Percentiles rank a stretch among this genome's conserved stretches.
Evolutionary conservation across 2,329 filamentous ascomycete species (phyloP).

Genomic region (Ascochyta rabiei): DNA sequence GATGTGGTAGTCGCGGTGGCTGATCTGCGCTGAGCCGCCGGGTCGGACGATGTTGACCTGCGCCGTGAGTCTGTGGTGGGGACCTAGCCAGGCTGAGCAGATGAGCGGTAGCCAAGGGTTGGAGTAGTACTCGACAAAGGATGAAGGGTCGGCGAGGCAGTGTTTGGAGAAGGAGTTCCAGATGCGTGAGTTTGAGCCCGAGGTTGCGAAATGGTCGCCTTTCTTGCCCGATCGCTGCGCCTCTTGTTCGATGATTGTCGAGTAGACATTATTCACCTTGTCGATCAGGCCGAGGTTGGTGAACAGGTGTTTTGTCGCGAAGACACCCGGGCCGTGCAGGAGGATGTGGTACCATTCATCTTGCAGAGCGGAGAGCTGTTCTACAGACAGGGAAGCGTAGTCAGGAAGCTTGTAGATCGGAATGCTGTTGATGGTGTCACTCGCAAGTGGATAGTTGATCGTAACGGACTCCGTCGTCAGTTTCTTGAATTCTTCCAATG

Average conservation of each 20-base stretch:
- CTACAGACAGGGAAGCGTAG: conserved; percentile 43
- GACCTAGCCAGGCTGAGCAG: conserved; percentile 64
- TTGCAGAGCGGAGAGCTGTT: conserved; percentile 54
- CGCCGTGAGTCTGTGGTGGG: conserved; percentile 64
- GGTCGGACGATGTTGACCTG: conserved; percentile 69
- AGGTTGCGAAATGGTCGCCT: conserved; percentile 67
- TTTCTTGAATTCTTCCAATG: conserved; percentile 52
- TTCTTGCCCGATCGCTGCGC: conserved; percentile 54
- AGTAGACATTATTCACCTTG: conserved; percentile 30
- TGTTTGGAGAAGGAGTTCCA: conserved; percentile 72
- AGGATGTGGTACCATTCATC: conserved; percentile 67
- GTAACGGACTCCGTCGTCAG: conserved; percentile 53
- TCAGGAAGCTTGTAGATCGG: conserved; percentile 60
- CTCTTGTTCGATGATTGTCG: conserved; percentile 51
- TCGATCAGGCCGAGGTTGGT: conserved; percentile 43
- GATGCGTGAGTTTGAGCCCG: conserved; percentile 64
- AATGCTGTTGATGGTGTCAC: conserved; percentile 56
- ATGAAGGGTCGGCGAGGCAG: conserved; percentile 56
- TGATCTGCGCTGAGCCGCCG: conserved; percentile 62
- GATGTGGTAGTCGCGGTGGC: conserved; percentile 68
- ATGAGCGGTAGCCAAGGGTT: conserved; percentile 64
- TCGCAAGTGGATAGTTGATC: conserved; percentile 56
- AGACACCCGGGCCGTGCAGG: conserved; percentile 63
- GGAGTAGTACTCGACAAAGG: conserved; percentile 64
- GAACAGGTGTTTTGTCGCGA: conserved; percentile 62